These are phyloP conservation scores for Mimosa bimucronata DNA, from an alignment of 306 rosid genomes.

Conservation along the genomic window DNA sequence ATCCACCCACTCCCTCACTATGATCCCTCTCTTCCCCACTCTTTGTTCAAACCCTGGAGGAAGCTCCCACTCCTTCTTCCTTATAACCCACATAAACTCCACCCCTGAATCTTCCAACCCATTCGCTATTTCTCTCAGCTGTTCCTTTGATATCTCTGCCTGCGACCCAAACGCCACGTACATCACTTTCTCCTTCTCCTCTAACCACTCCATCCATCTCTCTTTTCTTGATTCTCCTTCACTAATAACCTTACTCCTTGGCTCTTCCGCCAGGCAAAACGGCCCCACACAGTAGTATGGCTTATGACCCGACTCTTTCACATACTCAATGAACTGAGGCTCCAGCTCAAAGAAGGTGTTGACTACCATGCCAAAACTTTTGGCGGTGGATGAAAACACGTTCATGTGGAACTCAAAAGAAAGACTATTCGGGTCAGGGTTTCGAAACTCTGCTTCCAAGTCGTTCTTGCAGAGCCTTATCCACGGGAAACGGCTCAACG, in stretches of 20 bases:
- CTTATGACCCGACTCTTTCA: constrained; percentile 1
- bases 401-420: background rate
- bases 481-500: constrained; percentile 44
- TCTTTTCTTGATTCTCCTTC: background rate
- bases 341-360: constrained; percentile 55
- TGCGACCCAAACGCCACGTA: constrained; percentile 62
- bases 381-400: rapidly evolving
- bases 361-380: constrained; percentile 41
- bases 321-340: constrained; percentile 38
- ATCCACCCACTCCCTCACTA: constrained; percentile 59
- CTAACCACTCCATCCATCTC: constrained; percentile 47
- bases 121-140: constrained; percentile 47
- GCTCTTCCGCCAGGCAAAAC: constrained; percentile 32
- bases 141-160: constrained; percentile 36
- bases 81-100: constrained; percentile 49
- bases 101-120: constrained; percentile 50
- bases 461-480: constrained; percentile 39
- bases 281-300: constrained; percentile 52
- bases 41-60: constrained; percentile 45
- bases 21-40: constrained; percentile 45
- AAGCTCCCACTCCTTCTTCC: constrained; percentile 20
- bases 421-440: background rate
- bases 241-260: background rate
- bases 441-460: background rate
- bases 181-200: constrained; percentile 36